Base-by-base conservation (phyloP, 2,329 filamentous ascomycete genomes). In the Aspergillus arachidicola region DNA sequence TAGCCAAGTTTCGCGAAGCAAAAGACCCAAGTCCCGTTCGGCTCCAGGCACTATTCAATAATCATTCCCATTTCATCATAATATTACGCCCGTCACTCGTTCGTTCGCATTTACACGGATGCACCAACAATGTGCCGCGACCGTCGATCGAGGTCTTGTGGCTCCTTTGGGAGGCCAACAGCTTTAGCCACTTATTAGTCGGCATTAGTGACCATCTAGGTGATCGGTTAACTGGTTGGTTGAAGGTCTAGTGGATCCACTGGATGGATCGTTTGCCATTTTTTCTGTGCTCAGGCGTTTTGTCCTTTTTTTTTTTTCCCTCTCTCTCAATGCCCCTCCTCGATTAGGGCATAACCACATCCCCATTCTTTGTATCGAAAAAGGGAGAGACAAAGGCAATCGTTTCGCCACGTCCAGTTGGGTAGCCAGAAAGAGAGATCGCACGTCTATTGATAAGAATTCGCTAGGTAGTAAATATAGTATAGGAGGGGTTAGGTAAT, bases 21-120 rank as follows among this genome's bases (percentile, higher is more conserved):
- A 32, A 51, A 19, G 10, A 32, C n/a, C 4, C 16, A 51, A 51
- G 48, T 51, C 51, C 51, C 32, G 14, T 38, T 55, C 51, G 51
- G 50, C 30, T 34, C 30, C 50, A 23, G 23, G 21, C 38, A 55
- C 32, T 55, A 14, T 55, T 55, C 30, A 26, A 23, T 21, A 6
- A 28, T 28, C 26, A 28, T 7, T 28, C 26, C 32, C 14, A 55
- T 55, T 19, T 11, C 51, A 55, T 55, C 51, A 38, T 55, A 14
- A 55, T 55, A 38, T 55, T 54, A 19, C 50, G 50, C 30, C 12
- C 51, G 23, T 55, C 51, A 38, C 51, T 55, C 51, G 32, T 55
- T 55, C 38, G 51, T 38, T 26, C 34, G 32, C 34, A 21, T 55
- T 55, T 55, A 21, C 51, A 55, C 51, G 34, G 34, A 55, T 55